phyloP scores from a whole-genome alignment of 306 rosid genomes.

The Albizia julibrissin region DNA sequence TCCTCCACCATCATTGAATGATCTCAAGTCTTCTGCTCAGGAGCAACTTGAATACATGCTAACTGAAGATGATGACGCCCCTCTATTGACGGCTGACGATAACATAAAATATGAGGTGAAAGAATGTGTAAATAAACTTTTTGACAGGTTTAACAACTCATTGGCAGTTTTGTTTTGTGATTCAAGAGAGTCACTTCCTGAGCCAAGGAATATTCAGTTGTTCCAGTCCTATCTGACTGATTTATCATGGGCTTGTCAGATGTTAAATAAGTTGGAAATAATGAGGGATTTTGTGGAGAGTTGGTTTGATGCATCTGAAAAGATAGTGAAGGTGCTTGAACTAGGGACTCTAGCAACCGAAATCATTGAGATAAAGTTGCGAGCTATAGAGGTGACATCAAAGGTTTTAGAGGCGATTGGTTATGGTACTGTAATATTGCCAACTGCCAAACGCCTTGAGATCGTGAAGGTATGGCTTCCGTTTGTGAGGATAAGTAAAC shows the following conservation, averaged over 20 bases:
- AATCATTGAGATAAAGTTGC: conserved; percentile 52
- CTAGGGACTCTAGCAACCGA: conserved; percentile 51
- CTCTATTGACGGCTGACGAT: conserved; percentile 66
- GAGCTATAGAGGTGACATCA: conserved; percentile 74
- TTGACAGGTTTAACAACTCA: conserved; percentile 53
- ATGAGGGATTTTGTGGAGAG: conserved; percentile 73
- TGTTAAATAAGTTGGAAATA: conserved; percentile 73
- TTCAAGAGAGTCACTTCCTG: conserved; percentile 47
- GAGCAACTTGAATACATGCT: conserved; percentile 97
- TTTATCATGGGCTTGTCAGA: conserved; percentile 81
- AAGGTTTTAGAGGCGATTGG: conserved; percentile 84
- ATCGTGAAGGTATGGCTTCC: conserved; percentile 87
- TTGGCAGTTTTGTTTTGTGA: conserved; percentile 56
- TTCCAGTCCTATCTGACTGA: conserved; percentile 68
- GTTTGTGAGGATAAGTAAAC: conserved; percentile 81
- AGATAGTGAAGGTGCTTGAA: conserved; percentile 65
- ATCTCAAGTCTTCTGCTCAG: conserved; percentile 86
- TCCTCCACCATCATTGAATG: conserved; percentile 58
- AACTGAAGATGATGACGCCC: conserved; percentile 88
- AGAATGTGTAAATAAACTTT: conserved; percentile 65
- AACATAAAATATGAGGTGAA: conserved; percentile 66
- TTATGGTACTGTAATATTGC: conserved; percentile 72
- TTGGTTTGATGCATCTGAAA: conserved; percentile 86
- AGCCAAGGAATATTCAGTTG: conserved; percentile 48
- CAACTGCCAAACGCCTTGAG: conserved; percentile 67